Conservation (phyloP, 176 grass and related monocot species). For the Triticum urartu region DNA sequence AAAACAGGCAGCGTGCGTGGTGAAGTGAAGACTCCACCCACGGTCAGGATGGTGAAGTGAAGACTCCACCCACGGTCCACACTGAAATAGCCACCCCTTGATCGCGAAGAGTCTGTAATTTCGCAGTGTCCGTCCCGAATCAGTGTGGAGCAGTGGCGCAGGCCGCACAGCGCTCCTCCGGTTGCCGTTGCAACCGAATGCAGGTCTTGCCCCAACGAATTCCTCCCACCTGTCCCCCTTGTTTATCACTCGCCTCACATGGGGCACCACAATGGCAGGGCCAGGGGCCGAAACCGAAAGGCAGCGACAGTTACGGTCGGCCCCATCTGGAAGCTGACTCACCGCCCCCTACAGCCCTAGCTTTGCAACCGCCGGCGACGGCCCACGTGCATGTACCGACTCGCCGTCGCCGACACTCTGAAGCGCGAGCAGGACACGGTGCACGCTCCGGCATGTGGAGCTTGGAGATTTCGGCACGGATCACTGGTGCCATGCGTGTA, state of each 20-base stretch:
- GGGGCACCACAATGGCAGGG: conserved; percentile 15
- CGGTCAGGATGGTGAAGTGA: not conserved
- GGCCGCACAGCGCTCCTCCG: not conserved
- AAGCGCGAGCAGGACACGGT: not conserved
- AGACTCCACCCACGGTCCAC: not conserved
- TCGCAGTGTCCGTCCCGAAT: too few species aligned
- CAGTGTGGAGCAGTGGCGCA: too few species aligned
- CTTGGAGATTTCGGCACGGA: not conserved
- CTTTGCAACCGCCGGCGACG: conserved; percentile 30
- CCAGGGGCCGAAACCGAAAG: not conserved
- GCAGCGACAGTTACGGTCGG: conserved; percentile 19
- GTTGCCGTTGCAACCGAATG: not conserved
- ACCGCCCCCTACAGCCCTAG: not conserved
- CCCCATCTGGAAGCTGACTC: not conserved
- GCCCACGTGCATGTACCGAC: not conserved
- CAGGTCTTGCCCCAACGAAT: not conserved
- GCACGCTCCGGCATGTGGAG: conserved; percentile 16
- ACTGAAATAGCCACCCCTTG: not conserved
- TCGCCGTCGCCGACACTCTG: conserved; percentile 25
- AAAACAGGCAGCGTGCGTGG: not conserved
- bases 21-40: not conserved
- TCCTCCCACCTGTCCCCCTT: conserved; percentile 21
- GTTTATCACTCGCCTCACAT: conserved; percentile 55
- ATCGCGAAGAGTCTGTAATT: not conserved
- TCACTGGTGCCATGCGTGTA: not conserved